Percentiles rank a stretch among this genome's conserved stretches.
Evolutionary conservation across 306 rosid genomes (phyloP).

Genomic region (Quercus ilex): DNA sequence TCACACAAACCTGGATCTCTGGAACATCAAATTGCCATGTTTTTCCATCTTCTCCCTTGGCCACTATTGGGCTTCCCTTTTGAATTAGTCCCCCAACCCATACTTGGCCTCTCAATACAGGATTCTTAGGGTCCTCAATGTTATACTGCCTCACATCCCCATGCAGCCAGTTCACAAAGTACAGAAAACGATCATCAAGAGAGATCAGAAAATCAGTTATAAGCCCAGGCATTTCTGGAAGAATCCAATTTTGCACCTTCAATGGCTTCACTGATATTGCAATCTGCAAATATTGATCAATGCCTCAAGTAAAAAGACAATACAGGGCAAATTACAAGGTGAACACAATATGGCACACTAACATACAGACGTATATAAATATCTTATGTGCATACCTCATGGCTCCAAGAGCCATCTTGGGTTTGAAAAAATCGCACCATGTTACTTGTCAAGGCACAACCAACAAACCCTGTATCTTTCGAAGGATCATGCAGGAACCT

Average conservation of each 20-base stretch:
- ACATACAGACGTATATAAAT: background rate
- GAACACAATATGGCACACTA: background rate
- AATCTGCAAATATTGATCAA: constrained; percentile 43
- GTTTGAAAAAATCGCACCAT: constrained; percentile 82
- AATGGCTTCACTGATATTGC: constrained; percentile 63
- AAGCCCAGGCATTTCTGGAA: constrained; percentile 97
- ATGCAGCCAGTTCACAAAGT: constrained; percentile 94
- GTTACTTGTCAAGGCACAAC: constrained; percentile 81
- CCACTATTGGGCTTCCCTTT: constrained; percentile 70
- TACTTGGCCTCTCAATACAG: constrained; percentile 69
- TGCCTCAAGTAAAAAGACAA: background rate
- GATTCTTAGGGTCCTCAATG: constrained; percentile 72
- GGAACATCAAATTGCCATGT: constrained; percentile 80
- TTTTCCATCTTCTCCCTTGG: constrained; percentile 60
- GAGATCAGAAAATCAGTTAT: constrained; percentile 86
- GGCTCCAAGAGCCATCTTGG: constrained; percentile 78
- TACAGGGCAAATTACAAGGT: background rate
- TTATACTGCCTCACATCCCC: constrained; percentile 92
- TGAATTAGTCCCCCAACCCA: constrained; percentile 88
- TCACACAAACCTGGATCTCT: constrained; percentile 63
- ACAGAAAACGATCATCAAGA: constrained; percentile 83
- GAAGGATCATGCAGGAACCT: constrained; percentile 94
- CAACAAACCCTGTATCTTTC: constrained; percentile 88
- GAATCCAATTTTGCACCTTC: constrained; percentile 93
- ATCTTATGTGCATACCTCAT: constrained; percentile 56